A percentile compares a stretch with the other conserved stretches of the same genome.
These are phyloP conservation scores for Chaetoceros tenuissimus DNA, from an alignment of 108 stramenopile species.

Conservation along the genomic window DNA sequence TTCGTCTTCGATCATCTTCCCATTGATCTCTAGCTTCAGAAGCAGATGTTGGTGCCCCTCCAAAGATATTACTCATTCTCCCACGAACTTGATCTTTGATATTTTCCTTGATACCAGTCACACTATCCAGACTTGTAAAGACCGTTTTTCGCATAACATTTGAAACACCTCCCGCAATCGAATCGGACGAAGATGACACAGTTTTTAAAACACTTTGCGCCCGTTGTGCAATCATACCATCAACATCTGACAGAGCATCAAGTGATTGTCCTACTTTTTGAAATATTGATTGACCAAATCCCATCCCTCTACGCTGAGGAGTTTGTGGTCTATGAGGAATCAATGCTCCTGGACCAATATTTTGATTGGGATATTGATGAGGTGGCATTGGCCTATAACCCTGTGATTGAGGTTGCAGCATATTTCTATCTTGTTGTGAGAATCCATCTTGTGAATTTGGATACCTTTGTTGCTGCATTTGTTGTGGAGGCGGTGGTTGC, in stretches of 20 bases:
- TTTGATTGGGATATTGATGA: too few species aligned
- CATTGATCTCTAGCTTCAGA: conserved; percentile 1
- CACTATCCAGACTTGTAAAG: not conserved
- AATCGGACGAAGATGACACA: conserved; percentile 1
- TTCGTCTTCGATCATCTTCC: not conserved
- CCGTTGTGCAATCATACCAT: conserved; percentile 24
- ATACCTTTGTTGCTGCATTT: too few species aligned
- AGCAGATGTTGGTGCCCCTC: conserved; percentile 2
- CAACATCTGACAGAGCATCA: conserved; percentile 36
- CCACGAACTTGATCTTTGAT: not conserved
- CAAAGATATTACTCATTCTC: not conserved
- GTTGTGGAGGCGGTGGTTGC: too few species aligned
- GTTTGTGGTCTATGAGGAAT: not conserved
- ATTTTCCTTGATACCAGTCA: conserved; percentile 1
- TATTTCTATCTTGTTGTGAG: too few species aligned
- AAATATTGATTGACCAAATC: conserved; percentile 16
- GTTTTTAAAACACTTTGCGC: conserved; percentile 19
- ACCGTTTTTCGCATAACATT: not conserved
- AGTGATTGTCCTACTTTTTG: conserved; percentile 33
- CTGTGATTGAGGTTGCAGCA: too few species aligned
- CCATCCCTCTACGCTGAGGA: not conserved
- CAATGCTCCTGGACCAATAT: too few species aligned
- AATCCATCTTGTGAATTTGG: too few species aligned
- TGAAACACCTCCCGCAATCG: not conserved
- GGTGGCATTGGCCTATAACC: too few species aligned